Evolutionary conservation across 208 protist genomes (phyloP), one percentile per base, ranked within the genome.

Genomic region (Acanthamoeba healyi): DNA sequence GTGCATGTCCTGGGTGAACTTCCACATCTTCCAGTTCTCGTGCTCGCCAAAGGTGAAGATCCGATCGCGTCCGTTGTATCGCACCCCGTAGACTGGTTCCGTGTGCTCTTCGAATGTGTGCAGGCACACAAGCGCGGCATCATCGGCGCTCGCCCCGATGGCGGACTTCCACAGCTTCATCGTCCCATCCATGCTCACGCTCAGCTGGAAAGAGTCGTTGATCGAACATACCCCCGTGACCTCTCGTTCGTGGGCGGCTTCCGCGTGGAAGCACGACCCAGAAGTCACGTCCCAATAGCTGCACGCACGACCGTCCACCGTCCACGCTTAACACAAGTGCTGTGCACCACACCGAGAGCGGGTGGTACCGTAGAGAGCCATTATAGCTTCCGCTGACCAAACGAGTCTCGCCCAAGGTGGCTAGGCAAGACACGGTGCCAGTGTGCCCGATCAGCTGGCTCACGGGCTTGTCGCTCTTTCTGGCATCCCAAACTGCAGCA

Each of bases 1-100:
- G 79, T 63, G 49, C 79, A 87, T 87, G 46, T 87, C 79, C 29
- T 87, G 79, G 6, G 79, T 87, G 79, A 87, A 87, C 79, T 61
- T 54, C 79, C 79, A 87, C 79, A 51, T 10, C 79, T 54, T 61
- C 79, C 79, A 87, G 40, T 24, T 6, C 9, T 17, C 46, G 46
- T 61, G 6, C 26, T 87, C 79, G 44, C 79, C 79, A 15, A 26
- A 87, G 44, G 42, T 38, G 79, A 54, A 4, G 9, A 87, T 19
- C 14, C 79, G 79, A 42, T 87, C 79, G 24, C 49, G 40, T 87
- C 79, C 79, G 79, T 87, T 87, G 46, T 34, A 87, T 4, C 79
- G 46, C 4, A 87, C 46, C 7, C 79, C 46, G 29, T 58, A 32
- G 14, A 87, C 15, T 9, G 79, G 79, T 29, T 87, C 46, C 79